A percentile compares a stretch with the other conserved stretches of the same genome.
phyloP scores from a whole-genome alignment of 495 filamentous ascomycete genomes.

The Lophiostoma macrostomum region DNA sequence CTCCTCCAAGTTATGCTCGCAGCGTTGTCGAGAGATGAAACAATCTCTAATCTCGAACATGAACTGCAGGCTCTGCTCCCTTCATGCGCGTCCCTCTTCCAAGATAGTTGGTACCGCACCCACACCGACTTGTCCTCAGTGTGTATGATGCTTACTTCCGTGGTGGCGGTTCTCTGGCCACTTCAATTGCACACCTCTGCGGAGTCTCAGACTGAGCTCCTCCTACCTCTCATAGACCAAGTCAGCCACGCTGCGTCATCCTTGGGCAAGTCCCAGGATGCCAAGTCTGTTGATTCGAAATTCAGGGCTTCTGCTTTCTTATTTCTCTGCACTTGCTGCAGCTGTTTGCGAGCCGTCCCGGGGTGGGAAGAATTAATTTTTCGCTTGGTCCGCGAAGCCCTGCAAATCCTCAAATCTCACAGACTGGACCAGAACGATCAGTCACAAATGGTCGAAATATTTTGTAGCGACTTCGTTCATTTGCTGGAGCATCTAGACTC shows the following conservation, averaged over 20 bases:
- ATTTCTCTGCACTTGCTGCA: slow-evolving; percentile 16
- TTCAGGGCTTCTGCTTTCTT: slow-evolving; percentile 8
- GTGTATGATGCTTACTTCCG: slow-evolving; percentile 13
- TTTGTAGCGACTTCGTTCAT: slow-evolving; percentile 7
- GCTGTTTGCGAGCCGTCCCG: slow-evolving; percentile 8
- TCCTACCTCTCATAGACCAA: slow-evolving; percentile 2
- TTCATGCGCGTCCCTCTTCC: neutral
- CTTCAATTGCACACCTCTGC: slow-evolving; percentile 7
- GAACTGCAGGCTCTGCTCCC: slow-evolving; percentile 5
- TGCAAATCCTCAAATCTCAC: slow-evolving; percentile 4
- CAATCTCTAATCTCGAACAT: slow-evolving; percentile 1
- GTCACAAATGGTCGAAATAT: neutral
- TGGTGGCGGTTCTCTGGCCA: slow-evolving; percentile 23
- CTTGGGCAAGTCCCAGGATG: neutral
- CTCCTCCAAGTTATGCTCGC: slow-evolving; percentile 14
- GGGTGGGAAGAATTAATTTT: neutral
- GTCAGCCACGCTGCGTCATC: slow-evolving; percentile 3
- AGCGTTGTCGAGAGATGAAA: slow-evolving; percentile 11
- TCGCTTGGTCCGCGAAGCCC: neutral
- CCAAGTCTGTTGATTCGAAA: neutral
- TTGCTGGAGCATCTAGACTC: slow-evolving; percentile 9
- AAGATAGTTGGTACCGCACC: neutral
- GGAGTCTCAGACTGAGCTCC: slow-evolving; percentile 1
- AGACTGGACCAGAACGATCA: neutral
- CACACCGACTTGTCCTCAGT: neutral